These are phyloP conservation scores for Penicillium fuscoglaucum DNA, from an alignment of 2,329 filamentous ascomycete species.

Conservation along the genomic window DNA sequence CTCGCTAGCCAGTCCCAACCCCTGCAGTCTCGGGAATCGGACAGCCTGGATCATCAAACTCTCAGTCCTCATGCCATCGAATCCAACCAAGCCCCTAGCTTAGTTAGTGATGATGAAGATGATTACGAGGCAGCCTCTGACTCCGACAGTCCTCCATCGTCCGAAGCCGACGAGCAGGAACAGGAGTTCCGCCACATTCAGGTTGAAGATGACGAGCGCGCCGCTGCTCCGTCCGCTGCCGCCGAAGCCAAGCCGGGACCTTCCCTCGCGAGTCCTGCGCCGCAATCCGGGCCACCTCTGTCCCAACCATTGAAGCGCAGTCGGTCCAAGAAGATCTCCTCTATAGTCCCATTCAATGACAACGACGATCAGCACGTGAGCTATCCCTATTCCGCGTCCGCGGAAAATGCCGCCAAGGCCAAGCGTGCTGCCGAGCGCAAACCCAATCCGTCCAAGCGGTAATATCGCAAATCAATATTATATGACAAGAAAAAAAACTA, in stretches of 20 bases:
- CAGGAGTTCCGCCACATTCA: constrained; percentile 47
- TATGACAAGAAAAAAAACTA: neutral
- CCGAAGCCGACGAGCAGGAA: constrained; percentile 56
- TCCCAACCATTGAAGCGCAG: constrained; percentile 34
- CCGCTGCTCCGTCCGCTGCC: constrained; percentile 34
- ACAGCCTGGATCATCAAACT: constrained; percentile 51
- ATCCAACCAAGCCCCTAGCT: constrained; percentile 74
- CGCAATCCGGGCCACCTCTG: constrained; percentile 28
- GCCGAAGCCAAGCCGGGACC: constrained; percentile 38
- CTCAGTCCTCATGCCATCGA: constrained; percentile 68
- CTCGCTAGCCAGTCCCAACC: constrained; percentile 45
- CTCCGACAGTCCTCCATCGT: constrained; percentile 55
- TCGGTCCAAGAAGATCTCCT: constrained; percentile 34
- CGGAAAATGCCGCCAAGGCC: constrained; percentile 31
- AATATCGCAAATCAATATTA: neutral
- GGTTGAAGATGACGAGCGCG: constrained; percentile 48
- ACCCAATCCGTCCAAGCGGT: constrained; percentile 17
- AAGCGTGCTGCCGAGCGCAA: constrained; percentile 32
- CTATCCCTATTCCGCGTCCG: constrained; percentile 39
- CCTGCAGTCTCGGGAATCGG: constrained; percentile 44
- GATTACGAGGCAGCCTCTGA: constrained; percentile 71
- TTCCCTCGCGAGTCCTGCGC: constrained; percentile 31
- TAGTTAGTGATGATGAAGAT: constrained; percentile 73
- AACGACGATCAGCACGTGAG: constrained; percentile 39
- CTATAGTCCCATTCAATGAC: constrained; percentile 28